These are phyloP conservation scores for Gilbertella persicaria DNA, from an alignment of 371 early-diverging fungal species.

Conservation along the genomic window DNA sequence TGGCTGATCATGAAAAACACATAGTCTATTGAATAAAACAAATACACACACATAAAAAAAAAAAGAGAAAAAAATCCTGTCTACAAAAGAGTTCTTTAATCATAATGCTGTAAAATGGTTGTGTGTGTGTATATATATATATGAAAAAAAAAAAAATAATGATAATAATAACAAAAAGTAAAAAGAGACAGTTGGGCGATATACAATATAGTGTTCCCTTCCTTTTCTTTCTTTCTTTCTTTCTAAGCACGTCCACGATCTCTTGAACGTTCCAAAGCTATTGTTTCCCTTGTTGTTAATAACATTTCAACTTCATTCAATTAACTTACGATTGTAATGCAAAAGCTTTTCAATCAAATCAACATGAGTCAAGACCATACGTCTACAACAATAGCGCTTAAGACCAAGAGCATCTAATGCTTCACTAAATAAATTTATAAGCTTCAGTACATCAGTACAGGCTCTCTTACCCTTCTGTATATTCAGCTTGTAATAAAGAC, in stretches of 20 bases:
- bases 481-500: slow-evolving; percentile 74
- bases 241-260: slow-evolving; percentile 30
- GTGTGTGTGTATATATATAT: too few species aligned
- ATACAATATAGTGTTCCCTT: neutral
- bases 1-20: slow-evolving; percentile 2
- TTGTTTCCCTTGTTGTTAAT: neutral
- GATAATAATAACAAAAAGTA: neutral
- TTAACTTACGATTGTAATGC: slow-evolving; percentile 90
- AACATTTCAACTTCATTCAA: too few species aligned
- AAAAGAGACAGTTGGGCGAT: neutral
- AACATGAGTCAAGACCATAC: slow-evolving; percentile 99
- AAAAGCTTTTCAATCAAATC: slow-evolving; percentile 99
- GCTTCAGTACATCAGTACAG: too few species aligned
- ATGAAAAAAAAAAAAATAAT: neutral
- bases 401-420: slow-evolving; percentile 94
- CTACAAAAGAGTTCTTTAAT: too few species aligned
- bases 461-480: slow-evolving; percentile 71
- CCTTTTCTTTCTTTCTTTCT: neutral
- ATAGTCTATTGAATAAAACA: too few species aligned
- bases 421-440: slow-evolving; percentile 54
- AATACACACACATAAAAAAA: too few species aligned
- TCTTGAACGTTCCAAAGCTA: slow-evolving; percentile 33
- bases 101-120: too few species aligned
- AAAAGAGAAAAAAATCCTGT: too few species aligned
- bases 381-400: slow-evolving; percentile 98